Conservation (phyloP, 495 filamentous ascomycete genomes). For the Tuber umbilicatum region DNA sequence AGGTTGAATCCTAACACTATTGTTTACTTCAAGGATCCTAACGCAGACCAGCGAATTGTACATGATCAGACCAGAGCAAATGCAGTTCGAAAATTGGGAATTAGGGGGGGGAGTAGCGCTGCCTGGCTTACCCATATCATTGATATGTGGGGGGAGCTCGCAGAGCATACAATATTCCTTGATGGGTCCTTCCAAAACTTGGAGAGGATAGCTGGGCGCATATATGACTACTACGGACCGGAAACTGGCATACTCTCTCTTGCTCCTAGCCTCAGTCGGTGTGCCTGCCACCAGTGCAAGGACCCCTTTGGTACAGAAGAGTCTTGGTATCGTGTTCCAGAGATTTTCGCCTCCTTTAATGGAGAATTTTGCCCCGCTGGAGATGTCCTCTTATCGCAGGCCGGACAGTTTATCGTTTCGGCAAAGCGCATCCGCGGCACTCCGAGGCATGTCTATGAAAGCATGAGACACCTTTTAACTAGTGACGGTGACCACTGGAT, state of each 20-base stretch:
- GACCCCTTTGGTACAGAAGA: slow-evolving; percentile 45
- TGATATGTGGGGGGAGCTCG: slow-evolving; percentile 46
- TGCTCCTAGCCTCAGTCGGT: slow-evolving; percentile 39
- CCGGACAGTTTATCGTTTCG: slow-evolving; percentile 48
- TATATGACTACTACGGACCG: slow-evolving; percentile 44
- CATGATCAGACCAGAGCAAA: slow-evolving; percentile 39
- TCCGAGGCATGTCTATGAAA: slow-evolving; percentile 40
- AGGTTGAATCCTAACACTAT: slow-evolving; percentile 35
- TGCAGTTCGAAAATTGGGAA: slow-evolving; percentile 39
- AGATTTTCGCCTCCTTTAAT: slow-evolving; percentile 36
- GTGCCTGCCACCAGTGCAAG: slow-evolving; percentile 41
- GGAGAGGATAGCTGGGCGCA: slow-evolving; percentile 41
- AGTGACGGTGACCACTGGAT: slow-evolving; percentile 40
- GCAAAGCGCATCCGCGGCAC: slow-evolving; percentile 45
- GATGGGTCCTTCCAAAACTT: slow-evolving; percentile 47
- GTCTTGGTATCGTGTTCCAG: slow-evolving; percentile 34
- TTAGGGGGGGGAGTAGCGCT: slow-evolving; percentile 45
- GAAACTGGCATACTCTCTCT: slow-evolving; percentile 46
- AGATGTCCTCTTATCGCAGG: slow-evolving; percentile 43
- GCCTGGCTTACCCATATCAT: slow-evolving; percentile 49
- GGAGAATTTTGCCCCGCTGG: slow-evolving; percentile 25
- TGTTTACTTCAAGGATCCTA: slow-evolving; percentile 44
- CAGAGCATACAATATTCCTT: slow-evolving; percentile 48
- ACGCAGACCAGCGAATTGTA: slow-evolving; percentile 29
- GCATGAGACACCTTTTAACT: slow-evolving; percentile 40